Conservation (phyloP, 2,329 filamentous ascomycete genomes). For the Aspergillus versicolor region DNA sequence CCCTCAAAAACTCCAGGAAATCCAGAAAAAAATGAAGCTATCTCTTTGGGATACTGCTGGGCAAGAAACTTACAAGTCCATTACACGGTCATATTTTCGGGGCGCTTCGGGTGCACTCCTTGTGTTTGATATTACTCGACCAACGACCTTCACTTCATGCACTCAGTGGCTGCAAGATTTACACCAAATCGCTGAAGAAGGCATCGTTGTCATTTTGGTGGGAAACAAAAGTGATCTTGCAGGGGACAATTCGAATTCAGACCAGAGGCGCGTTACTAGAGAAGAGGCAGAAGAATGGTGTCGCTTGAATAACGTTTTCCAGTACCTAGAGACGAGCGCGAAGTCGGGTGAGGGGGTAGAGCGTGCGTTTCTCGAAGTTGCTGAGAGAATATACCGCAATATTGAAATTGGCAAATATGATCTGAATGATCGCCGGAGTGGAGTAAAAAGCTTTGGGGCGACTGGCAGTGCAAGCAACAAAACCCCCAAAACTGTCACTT, state of each 20-base stretch:
- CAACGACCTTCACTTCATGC: conserved; percentile 80
- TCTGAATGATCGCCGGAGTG: conserved; percentile 85
- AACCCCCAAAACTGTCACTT: conserved; percentile 42
- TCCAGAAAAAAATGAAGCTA: conserved; percentile 83
- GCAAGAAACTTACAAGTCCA: conserved; percentile 96
- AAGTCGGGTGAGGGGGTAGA: conserved; percentile 96
- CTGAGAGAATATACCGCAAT: conserved; percentile 93
- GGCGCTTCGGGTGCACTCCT: conserved; percentile 76
- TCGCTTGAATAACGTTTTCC: conserved; percentile 75
- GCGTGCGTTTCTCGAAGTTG: conserved; percentile 86
- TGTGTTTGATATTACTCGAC: conserved; percentile 90
- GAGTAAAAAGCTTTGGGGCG: conserved; percentile 69
- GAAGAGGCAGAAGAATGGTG: conserved; percentile 92
- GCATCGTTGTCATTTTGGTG: conserved; percentile 91
- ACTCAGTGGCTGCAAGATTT: conserved; percentile 94
- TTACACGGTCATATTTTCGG: conserved; percentile 90
- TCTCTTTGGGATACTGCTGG: conserved; percentile 95
- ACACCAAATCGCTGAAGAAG: conserved; percentile 89
- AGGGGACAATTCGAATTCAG: conserved; percentile 40
- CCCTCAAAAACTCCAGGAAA: conserved; percentile 35
- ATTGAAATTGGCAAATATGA: conserved; percentile 95
- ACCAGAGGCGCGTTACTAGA: conserved; percentile 72
- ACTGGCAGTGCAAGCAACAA: conserved; percentile 37
- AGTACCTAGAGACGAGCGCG: conserved; percentile 94
- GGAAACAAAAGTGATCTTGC: conserved; percentile 93